Evolutionary conservation across 1,139 yeast species (phyloP).

Genomic region (Wickerhamiella pararugosa): DNA sequence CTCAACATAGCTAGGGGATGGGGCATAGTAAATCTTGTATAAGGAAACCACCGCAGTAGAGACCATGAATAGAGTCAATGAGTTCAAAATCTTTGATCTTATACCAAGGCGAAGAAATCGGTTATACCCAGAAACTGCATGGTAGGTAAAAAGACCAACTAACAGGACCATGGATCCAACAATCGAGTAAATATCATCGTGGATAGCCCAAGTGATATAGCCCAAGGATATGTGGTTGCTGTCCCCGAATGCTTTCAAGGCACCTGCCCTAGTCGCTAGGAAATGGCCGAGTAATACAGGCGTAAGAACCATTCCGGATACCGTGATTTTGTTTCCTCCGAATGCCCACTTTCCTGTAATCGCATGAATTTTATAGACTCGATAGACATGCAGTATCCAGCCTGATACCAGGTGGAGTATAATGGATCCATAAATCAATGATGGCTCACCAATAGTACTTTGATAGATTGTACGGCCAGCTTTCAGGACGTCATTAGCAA

Average conservation of each 20-base stretch:
- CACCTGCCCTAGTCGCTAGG: conserved; percentile 35
- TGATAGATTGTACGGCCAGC: conserved; percentile 51
- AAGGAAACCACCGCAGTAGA: no score
- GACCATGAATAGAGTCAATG: no score
- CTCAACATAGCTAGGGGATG: no score
- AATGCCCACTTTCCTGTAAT: conserved; percentile 16
- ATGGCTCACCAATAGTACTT: conserved; percentile 35
- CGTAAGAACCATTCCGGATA: conserved; percentile 43
- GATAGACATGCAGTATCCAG: conserved; percentile 30
- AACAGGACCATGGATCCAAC: conserved; percentile 21
- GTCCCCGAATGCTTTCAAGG: conserved; percentile 46
- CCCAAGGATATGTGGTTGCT: conserved; percentile 41
- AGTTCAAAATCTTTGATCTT: no score
- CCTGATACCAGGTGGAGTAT: conserved; percentile 43
- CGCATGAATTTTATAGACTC: conserved; percentile 21
- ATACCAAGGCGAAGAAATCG: no score
- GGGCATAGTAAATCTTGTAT: no score
- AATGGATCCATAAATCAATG: conserved; percentile 34
- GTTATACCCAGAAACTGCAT: conserved; percentile 27
- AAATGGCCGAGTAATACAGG: conserved; percentile 37
- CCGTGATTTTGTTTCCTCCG: conserved; percentile 37
- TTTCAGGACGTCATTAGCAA: conserved; percentile 43
- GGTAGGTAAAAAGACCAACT: conserved; percentile 26
- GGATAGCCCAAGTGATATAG: conserved; percentile 35
- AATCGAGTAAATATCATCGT: conserved; percentile 8